Conservation (phyloP, 495 filamentous ascomycete species). For the Podospora pseudoanserina region DNA sequence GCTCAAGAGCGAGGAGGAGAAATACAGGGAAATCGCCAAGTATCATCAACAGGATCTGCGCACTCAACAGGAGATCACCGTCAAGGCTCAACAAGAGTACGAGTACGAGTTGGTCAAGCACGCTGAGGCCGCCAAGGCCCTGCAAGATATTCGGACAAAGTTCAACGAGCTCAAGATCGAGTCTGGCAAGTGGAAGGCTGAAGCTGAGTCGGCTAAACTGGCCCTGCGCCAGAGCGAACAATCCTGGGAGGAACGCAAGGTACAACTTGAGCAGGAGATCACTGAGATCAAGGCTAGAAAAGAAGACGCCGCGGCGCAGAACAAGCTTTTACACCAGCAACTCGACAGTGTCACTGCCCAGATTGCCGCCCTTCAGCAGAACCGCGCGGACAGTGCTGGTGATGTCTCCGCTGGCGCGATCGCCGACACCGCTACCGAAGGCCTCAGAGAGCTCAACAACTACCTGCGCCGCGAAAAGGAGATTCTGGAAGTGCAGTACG, state of each 20-base stretch:
- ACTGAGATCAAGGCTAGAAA: slow-evolving; percentile 69
- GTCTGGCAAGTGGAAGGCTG: slow-evolving; percentile 62
- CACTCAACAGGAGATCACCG: slow-evolving; percentile 87
- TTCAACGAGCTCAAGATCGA: slow-evolving; percentile 77
- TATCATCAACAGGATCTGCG: slow-evolving; percentile 88
- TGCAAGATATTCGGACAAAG: slow-evolving; percentile 74
- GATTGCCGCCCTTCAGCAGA: slow-evolving; percentile 71
- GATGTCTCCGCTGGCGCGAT: slow-evolving; percentile 37
- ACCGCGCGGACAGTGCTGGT: slow-evolving; percentile 54
- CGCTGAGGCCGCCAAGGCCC: slow-evolving; percentile 79
- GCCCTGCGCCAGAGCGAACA: slow-evolving; percentile 75
- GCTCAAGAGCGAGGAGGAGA: slow-evolving; percentile 80
- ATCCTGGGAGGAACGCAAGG: slow-evolving; percentile 78
- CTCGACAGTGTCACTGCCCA: slow-evolving; percentile 77
- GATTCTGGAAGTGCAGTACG: slow-evolving; percentile 91
- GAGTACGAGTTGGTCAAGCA: slow-evolving; percentile 92
- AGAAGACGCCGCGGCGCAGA: slow-evolving; percentile 79
- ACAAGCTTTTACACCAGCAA: slow-evolving; percentile 82
- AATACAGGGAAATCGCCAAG: slow-evolving; percentile 67
- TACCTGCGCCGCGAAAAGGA: slow-evolving; percentile 96
- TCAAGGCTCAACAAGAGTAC: slow-evolving; percentile 90
- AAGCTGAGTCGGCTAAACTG: slow-evolving; percentile 76
- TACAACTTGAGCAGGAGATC: slow-evolving; percentile 79
- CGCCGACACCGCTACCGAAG: slow-evolving; percentile 55
- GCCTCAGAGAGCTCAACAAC: slow-evolving; percentile 80